phyloP scores from a whole-genome alignment of 352 stramenopile genomes.

The Globisporangium irregulare region DNA sequence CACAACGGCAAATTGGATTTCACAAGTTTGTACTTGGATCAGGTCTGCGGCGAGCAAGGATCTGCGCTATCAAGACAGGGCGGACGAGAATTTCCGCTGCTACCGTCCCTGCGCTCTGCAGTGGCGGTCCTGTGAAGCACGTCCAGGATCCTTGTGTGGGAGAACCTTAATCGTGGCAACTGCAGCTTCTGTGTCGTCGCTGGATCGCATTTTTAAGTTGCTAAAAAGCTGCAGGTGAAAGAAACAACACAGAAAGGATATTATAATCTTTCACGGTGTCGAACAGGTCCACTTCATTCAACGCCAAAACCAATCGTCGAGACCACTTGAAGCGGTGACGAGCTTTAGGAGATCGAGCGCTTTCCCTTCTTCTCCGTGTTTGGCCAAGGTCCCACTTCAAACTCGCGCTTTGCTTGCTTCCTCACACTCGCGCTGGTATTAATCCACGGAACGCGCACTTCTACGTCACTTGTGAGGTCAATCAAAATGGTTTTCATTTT shows the following conservation, averaged over 20 bases:
- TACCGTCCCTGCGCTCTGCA: no score
- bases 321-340: constrained; percentile 48
- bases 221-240: constrained; percentile 40
- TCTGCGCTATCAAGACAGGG: no score
- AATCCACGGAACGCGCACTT: constrained; percentile 34
- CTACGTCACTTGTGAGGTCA: no score
- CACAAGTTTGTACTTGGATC: no score
- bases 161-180: constrained; percentile 38
- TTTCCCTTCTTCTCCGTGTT: constrained; percentile 15
- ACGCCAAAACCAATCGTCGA: constrained; percentile 56
- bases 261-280: constrained; percentile 30
- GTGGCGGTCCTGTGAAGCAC: constrained; percentile 43
- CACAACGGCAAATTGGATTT: no score
- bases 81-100: no score
- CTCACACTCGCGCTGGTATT: constrained; percentile 43
- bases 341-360: constrained; percentile 37
- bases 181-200: constrained; percentile 31
- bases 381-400: constrained; percentile 24
- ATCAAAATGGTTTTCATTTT: background rate
- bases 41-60: no score
- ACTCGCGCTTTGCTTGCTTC: constrained; percentile 20
- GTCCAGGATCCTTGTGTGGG: constrained; percentile 38
- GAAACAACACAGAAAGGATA: constrained; percentile 48
- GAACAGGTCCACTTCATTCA: constrained; percentile 31
- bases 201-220: constrained; percentile 36